A percentile compares a stretch with the other conserved stretches of the same genome.
Conservation (phyloP, 371 early-diverging fungal genomes). For the Batkoa obscura region DNA sequence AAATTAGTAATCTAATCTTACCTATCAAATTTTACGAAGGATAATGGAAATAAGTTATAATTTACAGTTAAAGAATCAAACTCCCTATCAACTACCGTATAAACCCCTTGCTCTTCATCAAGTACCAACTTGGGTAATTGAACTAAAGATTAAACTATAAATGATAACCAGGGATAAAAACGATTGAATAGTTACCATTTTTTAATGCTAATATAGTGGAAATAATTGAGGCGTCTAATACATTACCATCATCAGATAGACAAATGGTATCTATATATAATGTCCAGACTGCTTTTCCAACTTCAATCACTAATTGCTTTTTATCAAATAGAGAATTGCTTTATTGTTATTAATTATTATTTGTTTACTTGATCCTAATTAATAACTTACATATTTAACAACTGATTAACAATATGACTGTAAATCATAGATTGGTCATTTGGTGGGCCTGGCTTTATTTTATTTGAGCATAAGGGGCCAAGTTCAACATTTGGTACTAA, state of each 20-base stretch:
- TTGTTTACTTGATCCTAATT: background rate
- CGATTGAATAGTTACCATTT: constrained; percentile 24
- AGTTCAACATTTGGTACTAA: constrained; percentile 80
- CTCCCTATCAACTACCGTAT: no score
- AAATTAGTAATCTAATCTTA: no score
- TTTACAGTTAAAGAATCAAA: no score
- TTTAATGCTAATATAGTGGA: constrained; percentile 52
- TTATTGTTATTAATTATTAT: background rate
- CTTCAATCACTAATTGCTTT: constrained; percentile 55
- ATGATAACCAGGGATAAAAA: no score
- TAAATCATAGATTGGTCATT: constrained; percentile 62
- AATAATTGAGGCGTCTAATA: constrained; percentile 70
- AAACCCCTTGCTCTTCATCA: no score
- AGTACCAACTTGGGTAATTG: no score
- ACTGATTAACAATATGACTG: constrained; percentile 53
- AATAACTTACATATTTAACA: constrained; percentile 33
- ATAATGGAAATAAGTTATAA: no score
- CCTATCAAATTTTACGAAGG: no score
- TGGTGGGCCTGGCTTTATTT: constrained; percentile 76
- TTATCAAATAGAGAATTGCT: constrained; percentile 44
- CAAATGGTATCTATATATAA: constrained; percentile 80
- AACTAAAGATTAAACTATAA: no score
- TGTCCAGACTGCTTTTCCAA: constrained; percentile 72
- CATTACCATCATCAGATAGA: constrained; percentile 76
- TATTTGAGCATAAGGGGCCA: constrained; percentile 66